Base-by-base conservation (phyloP, 2,329 filamentous ascomycete genomes). In the Sarocladium oryzae region DNA sequence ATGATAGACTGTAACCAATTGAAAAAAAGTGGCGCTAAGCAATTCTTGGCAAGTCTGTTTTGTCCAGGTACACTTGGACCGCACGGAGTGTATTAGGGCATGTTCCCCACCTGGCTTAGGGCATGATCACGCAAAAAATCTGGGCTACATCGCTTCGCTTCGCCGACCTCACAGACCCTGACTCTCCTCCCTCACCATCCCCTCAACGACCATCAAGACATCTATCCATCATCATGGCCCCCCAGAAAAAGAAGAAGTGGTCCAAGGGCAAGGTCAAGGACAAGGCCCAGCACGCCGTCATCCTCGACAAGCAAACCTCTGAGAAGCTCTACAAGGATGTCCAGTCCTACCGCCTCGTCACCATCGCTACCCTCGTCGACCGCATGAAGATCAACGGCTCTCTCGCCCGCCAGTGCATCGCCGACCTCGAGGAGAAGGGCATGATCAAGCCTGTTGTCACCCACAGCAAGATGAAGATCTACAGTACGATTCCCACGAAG, bases 311-410 rank as follows among this genome's bases (percentile, higher is more conserved):
- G 86, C 72, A 81, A 77, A 96, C 87, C 71, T 88, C 87, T 64
- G 93, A 99, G 79, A 96, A 95, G 83, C 90, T 99, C 75, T 88
- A 96, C 84, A 99, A 99, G 84, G 93, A 99, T 84, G 95, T 99
- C 68, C 93, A 97, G 78, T 96, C 93, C 60, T 99, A 97, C 88
- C 90, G 93, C 71, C 90, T 99, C 75, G 90, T 99, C 79, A 97
- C 93, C 71, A 88, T 97, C 69, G 91, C 93, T 69, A 92, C 89
- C 67, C 90, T 99, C 69, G 93, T 99, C 84, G 93, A 99, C 79
- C 86, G 93, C 77, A 85, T 99, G 76, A 99, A 99, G 90, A 95
- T 99, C 83, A 99, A 99, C 82, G 95, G 93, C 70, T 96, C 89
- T 66, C 81, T 99, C 69, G 93, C 93, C 63, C 86, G 93, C 70